Evolutionary conservation across 2,329 filamentous ascomycete genomes (phyloP).

Genomic region (Epichloe uncinata): DNA sequence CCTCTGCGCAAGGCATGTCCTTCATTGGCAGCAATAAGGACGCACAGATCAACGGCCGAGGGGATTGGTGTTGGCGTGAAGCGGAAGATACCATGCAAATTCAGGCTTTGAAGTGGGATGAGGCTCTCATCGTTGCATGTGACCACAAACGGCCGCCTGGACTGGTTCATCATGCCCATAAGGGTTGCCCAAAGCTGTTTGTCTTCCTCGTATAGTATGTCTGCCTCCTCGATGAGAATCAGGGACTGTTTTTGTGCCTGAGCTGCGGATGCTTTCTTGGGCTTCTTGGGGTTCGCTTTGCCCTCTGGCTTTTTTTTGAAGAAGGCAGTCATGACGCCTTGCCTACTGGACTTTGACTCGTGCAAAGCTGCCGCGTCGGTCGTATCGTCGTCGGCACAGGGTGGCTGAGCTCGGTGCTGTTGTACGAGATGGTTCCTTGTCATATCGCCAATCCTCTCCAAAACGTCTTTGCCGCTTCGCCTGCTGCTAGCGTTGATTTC

Average conservation of each 20-base stretch:
- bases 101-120: slow-evolving; percentile 61
- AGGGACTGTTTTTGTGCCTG: slow-evolving; percentile 78
- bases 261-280: slow-evolving; percentile 17
- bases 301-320: slow-evolving; percentile 46
- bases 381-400: slow-evolving; percentile 13
- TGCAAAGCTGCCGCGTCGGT: slow-evolving; percentile 22
- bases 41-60: slow-evolving; percentile 64
- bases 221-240: slow-evolving; percentile 87
- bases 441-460: slow-evolving; percentile 94
- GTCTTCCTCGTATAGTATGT: slow-evolving; percentile 89
- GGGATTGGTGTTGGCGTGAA: slow-evolving; percentile 54
- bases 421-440: slow-evolving; percentile 83
- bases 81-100: slow-evolving; percentile 74
- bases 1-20: slow-evolving; percentile 63
- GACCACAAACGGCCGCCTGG: slow-evolving; percentile 84
- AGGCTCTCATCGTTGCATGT: slow-evolving; percentile 87
- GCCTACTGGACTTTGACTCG: slow-evolving; percentile 54
- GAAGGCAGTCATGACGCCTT: slow-evolving; percentile 69
- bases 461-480: slow-evolving; percentile 75
- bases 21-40: slow-evolving; percentile 75
- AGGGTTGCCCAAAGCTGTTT: slow-evolving; percentile 88
- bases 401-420: slow-evolving; percentile 25
- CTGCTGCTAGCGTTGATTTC: slow-evolving; percentile 81
- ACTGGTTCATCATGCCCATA: slow-evolving; percentile 62
- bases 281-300: slow-evolving; percentile 15